Percentiles rank a stretch among this genome's conserved stretches.
phyloP scores from a whole-genome alignment of 2,329 filamentous ascomycete species.

The Penicillium hordei region DNA sequence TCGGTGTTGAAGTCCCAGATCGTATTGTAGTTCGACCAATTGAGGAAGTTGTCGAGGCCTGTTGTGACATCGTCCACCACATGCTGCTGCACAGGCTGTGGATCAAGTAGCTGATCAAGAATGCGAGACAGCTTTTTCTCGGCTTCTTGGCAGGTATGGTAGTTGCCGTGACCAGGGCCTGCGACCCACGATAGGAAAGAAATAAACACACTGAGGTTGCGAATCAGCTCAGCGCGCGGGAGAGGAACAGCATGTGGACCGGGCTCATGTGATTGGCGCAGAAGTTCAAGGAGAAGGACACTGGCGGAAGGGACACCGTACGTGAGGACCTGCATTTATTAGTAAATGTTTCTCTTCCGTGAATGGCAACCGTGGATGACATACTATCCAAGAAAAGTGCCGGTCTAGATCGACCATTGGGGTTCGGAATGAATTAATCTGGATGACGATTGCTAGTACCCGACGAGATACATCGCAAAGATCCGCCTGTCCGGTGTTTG shows the following conservation, averaged over 20 bases:
- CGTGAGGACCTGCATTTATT: constrained; percentile 27
- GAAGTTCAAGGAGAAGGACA: constrained; percentile 36
- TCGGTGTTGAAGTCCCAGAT: constrained; percentile 35
- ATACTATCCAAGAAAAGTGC: constrained; percentile 39
- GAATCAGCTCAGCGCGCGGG: constrained; percentile 35
- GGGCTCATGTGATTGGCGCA: constrained; percentile 33
- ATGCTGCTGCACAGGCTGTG: constrained; percentile 31
- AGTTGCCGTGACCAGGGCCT: constrained; percentile 37
- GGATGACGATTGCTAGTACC: constrained; percentile 32
- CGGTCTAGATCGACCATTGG: constrained; percentile 32
- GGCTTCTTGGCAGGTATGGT: constrained; percentile 36
- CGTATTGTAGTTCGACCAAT: constrained; percentile 36
- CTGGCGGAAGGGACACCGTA: constrained; percentile 37
- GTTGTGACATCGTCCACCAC: constrained; percentile 32
- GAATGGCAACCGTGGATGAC: not conserved
- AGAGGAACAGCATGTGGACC: constrained; percentile 27
- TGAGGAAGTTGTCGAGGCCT: constrained; percentile 33
- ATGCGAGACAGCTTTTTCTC: constrained; percentile 40
- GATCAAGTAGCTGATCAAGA: constrained; percentile 38
- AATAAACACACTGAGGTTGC: constrained; percentile 37
- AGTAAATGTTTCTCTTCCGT: not conserved
- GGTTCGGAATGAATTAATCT: constrained; percentile 29
- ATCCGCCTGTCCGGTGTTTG: constrained; percentile 30
- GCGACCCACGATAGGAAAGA: constrained; percentile 36
- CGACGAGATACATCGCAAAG: constrained; percentile 36